A percentile compares a stretch with the other conserved stretches of the same genome.
phyloP scores from a whole-genome alignment of 2,329 filamentous ascomycete species.

The Aspergillus sp. region DNA sequence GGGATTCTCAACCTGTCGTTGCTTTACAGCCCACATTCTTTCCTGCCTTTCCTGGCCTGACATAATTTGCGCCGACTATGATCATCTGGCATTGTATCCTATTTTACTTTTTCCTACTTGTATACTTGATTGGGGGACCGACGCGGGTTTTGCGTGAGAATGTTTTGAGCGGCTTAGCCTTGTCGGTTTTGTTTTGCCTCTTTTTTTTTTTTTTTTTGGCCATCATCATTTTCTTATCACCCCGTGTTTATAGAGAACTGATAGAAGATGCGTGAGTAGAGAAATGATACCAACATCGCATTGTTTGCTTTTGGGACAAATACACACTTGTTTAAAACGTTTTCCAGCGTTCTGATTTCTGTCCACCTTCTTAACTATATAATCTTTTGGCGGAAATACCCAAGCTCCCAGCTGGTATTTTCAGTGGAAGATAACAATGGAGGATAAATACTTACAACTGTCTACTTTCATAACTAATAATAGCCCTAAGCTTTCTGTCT shows the following conservation, averaged over 20 bases:
- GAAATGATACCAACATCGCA: slow-evolving; percentile 22
- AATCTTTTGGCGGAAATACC: no score
- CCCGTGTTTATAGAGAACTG: slow-evolving; percentile 18
- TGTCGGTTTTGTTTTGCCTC: neutral
- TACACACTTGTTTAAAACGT: neutral
- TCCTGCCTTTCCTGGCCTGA: neutral
- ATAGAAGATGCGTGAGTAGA: slow-evolving; percentile 24
- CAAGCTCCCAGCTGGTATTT: neutral
- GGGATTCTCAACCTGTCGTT: slow-evolving; percentile 1
- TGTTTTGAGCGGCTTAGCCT: slow-evolving; percentile 16
- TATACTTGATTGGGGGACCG: slow-evolving; percentile 16
- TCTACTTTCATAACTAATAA: neutral
- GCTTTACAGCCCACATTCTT: slow-evolving; percentile 8
- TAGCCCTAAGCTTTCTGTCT: neutral
- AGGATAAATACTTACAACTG: neutral
- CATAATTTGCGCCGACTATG: neutral
- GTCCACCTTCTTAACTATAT: no score
- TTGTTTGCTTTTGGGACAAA: neutral
- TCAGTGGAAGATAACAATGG: neutral
- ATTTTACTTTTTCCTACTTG: slow-evolving; percentile 6
- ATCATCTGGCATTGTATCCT: slow-evolving; percentile 8
- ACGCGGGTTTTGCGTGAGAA: slow-evolving; percentile 11
- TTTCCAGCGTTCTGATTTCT: neutral
- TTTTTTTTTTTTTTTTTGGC: slow-evolving; percentile 7
- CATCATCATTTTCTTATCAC: slow-evolving; percentile 8